Percentiles rank a stretch among this genome's conserved stretches.
phyloP scores from a whole-genome alignment of 2,329 filamentous ascomycete species.

The Juglanconis oblonga region DNA sequence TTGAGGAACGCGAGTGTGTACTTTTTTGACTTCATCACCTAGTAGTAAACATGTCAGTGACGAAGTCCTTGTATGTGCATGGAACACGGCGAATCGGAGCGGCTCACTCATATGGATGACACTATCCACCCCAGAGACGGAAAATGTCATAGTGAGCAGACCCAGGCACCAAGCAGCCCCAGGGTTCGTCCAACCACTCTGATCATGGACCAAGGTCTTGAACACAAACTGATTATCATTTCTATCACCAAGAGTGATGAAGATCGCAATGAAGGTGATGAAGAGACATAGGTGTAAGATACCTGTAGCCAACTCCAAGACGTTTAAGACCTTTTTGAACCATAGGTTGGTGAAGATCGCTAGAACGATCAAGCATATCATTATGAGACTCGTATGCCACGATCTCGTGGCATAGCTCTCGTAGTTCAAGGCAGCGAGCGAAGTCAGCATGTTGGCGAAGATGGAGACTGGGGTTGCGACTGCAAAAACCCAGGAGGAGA shows the following conservation, averaged over 20 bases:
- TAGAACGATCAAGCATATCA: neutral
- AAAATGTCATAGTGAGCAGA: neutral
- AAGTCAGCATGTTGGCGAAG: neutral
- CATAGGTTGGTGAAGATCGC: neutral
- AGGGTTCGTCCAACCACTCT: neutral
- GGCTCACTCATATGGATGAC: neutral
- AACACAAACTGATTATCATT: neutral
- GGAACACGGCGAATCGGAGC: neutral
- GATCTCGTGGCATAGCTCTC: neutral
- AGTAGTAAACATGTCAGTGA: too few relatives aligned
- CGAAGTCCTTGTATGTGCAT: too few relatives aligned
- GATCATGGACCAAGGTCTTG: neutral
- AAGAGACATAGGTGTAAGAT: neutral
- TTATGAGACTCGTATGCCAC: neutral
- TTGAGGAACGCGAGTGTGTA: neutral
- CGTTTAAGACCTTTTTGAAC: neutral
- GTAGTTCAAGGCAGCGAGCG: neutral
- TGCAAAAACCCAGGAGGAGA: neutral
- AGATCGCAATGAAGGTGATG: too few relatives aligned
- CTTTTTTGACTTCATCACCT: neutral
- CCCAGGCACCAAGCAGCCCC: neutral
- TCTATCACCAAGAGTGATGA: neutral
- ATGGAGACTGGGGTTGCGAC: neutral
- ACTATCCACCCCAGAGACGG: neutral
- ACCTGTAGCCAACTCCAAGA: neutral